These are phyloP conservation scores for Fragilaria radians DNA, from an alignment of 108 stramenopile species.

Conservation along the genomic window DNA sequence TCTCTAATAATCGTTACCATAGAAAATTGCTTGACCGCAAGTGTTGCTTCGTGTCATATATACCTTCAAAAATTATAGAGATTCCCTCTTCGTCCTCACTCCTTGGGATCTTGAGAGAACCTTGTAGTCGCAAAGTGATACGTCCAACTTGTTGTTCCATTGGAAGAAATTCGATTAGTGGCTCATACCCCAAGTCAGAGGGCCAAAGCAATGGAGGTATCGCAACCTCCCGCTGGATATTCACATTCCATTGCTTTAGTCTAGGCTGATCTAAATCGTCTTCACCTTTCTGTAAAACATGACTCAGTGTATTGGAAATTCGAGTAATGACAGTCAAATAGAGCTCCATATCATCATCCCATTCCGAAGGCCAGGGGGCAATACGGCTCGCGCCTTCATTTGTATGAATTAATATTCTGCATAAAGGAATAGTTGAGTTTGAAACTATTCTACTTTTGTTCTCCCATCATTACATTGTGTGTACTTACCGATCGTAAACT, in stretches of 20 bases:
- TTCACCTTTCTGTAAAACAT: background rate
- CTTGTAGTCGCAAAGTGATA: background rate
- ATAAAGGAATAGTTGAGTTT: too few species aligned
- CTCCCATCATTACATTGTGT: too few species aligned
- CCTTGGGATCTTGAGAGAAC: background rate
- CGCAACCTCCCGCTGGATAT: background rate
- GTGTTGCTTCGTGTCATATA: background rate
- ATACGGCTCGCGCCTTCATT: background rate
- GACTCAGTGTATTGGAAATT: background rate
- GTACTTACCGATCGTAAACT: slow-evolving; percentile 1
- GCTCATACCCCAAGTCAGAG: background rate
- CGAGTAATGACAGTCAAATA: slow-evolving; percentile 9
- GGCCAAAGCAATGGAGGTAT: background rate
- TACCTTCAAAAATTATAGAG: background rate
- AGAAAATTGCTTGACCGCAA: background rate
- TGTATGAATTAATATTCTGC: background rate
- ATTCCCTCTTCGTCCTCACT: background rate
- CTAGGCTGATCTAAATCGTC: background rate
- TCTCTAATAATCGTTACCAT: too few species aligned
- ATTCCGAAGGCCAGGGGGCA: background rate
- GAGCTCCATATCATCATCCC: slow-evolving; percentile 5
- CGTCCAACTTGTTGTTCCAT: slow-evolving; percentile 1
- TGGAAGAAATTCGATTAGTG: background rate
- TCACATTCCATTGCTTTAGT: slow-evolving; percentile 5
- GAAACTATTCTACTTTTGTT: too few species aligned